Evolutionary conservation across 805 yeast species (phyloP), one percentile per base, ranked within the genome.

Genomic region (Pichia eremophila): DNA sequence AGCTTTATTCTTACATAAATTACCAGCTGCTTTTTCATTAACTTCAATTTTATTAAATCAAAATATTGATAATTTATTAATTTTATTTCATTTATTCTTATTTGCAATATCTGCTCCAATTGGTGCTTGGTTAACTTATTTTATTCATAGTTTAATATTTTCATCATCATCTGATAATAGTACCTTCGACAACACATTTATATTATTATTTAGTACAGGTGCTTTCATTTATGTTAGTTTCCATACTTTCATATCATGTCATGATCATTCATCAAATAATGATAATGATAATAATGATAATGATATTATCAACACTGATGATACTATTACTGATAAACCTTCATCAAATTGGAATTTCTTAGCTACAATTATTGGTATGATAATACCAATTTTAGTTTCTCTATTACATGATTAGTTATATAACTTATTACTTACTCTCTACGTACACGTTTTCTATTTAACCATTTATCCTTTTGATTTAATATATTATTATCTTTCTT

Each of bases 11-110:
- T 57, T 82, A 32, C 93, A 85, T 67, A 85, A 85, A 61, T 67
- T 84, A 6, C 93, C 93, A 0, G 82, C 91, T 0, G 72, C 87
- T 6, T 81, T 85, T 60, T 83, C 89, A 39, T 68, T 85, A 39
- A 61, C 77, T 5, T 71, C 85, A 1, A 68, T 83, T 15, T 66
- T 85, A 31, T 55, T 76, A 11, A 64, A 66, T 35, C 68, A 70
- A 5, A 49, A 72, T 2, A 27, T 53, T 3, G 42, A 67, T 32
- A 48, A 56, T 34, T 43, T 54, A 22, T 52, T 63, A 27, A 66
- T 77, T 22, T 53, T 69, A 44, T 60, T 72, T 27, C 83, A 82
- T 55, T 54, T 84, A 32, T 57, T 67, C 5, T 56, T 72, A 3
- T 85, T 85, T 57, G 67, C 89, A 1, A 50, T 70, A 5, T 66